Evolutionary conservation across 192 early-diverging fungal species (phyloP).

Genomic region (Diversispora eburnea): DNA sequence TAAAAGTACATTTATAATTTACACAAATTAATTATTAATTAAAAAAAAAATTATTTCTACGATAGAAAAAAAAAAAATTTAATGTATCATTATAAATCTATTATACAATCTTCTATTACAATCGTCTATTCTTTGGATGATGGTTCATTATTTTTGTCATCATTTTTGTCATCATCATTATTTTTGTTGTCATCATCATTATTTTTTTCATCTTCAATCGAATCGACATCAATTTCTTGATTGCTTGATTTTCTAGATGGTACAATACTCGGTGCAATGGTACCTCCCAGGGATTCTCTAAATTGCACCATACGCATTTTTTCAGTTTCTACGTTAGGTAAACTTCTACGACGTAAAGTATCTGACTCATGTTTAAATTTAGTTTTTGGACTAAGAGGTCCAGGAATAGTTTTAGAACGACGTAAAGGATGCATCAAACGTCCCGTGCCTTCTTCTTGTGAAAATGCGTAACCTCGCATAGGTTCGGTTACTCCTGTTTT

Average conservation of each 20-base stretch:
- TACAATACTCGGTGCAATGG: not conserved
- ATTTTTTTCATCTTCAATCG: not conserved
- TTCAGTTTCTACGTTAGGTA: not conserved
- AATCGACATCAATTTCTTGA: not conserved
- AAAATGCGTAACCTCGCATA: slow-evolving; percentile 30
- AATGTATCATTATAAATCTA: too few relatives aligned
- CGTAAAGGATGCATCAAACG: slow-evolving; percentile 38
- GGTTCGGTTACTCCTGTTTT: slow-evolving; percentile 14
- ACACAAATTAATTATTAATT: too few relatives aligned
- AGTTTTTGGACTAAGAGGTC: slow-evolving; percentile 17
- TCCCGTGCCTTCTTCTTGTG: slow-evolving; percentile 27
- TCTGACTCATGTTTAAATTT: not conserved
- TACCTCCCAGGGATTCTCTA: not conserved
- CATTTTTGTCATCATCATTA: not conserved
- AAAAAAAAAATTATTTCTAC: too few relatives aligned
- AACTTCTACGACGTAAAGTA: slow-evolving; percentile 7
- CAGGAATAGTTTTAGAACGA: not conserved
- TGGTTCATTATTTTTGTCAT: not conserved
- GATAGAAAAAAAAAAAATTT: too few relatives aligned
- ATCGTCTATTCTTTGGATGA: too few relatives aligned
- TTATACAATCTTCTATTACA: too few relatives aligned
- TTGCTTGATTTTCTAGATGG: not conserved
- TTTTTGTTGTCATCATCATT: not conserved
- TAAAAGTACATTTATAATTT: too few relatives aligned
- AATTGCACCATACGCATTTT: slow-evolving; percentile 11